Percentiles rank a stretch among this genome's conserved stretches.
Evolutionary conservation across 192 early-diverging fungal genomes (phyloP).

Genomic region (Rhizophlyctis rosea): DNA sequence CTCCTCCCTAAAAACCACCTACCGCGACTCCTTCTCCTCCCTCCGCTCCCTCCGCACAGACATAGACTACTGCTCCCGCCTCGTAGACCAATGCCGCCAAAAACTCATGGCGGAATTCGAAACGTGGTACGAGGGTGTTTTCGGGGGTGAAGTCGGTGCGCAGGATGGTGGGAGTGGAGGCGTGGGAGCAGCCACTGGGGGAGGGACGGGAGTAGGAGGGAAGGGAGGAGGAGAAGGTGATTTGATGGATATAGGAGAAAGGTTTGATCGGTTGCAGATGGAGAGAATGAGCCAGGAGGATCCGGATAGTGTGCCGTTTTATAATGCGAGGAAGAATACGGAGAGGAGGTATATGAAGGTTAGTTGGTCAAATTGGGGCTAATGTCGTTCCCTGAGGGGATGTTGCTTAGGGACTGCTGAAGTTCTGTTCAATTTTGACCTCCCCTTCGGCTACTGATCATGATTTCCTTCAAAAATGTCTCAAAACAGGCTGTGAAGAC

Average conservation of each 20-base stretch:
- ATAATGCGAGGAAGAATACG: conserved; percentile 56
- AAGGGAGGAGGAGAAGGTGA: conserved; percentile 3
- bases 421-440: too few species aligned
- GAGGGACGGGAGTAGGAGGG: neutral
- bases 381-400: too few species aligned
- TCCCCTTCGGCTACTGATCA: too few species aligned
- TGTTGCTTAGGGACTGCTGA: too few species aligned
- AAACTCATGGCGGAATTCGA: conserved; percentile 63
- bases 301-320: conserved; percentile 55
- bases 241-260: conserved; percentile 60
- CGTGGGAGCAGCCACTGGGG: conserved; percentile 13
- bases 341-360: conserved; percentile 33
- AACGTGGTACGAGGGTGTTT: conserved; percentile 48
- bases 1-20: conserved; percentile 41
- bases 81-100: conserved; percentile 57
- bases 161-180: conserved; percentile 21
- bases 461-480: too few species aligned
- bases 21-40: conserved; percentile 39
- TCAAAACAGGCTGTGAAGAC: too few species aligned
- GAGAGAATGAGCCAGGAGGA: conserved; percentile 59
- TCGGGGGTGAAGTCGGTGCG: conserved; percentile 38
- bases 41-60: conserved; percentile 39
- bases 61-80: conserved; percentile 47
- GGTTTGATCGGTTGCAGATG: conserved; percentile 56
- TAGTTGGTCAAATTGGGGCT: too few species aligned